These are phyloP conservation scores for Gastrolobium villosum DNA, from an alignment of 306 rosid genomes.

Conservation along the genomic window DNA sequence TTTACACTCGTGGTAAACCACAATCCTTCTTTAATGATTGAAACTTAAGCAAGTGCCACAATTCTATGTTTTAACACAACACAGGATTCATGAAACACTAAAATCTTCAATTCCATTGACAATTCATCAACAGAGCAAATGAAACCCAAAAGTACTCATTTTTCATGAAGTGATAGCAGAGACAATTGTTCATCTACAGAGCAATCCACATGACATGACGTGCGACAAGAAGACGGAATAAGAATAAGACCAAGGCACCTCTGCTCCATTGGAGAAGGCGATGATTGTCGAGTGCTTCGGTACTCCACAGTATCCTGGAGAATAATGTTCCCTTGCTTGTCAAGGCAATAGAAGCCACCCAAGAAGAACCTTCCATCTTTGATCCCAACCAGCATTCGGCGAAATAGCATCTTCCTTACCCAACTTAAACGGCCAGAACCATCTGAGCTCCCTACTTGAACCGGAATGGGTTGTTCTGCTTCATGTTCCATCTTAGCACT, in stretches of 20 bases:
- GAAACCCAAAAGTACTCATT: slow-evolving; percentile 20
- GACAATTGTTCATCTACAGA: slow-evolving; percentile 76
- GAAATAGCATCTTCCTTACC: slow-evolving; percentile 61
- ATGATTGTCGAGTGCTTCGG: slow-evolving; percentile 75
- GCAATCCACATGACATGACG: slow-evolving; percentile 83
- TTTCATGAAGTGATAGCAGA: slow-evolving; percentile 58
- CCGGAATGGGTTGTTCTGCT: slow-evolving; percentile 29
- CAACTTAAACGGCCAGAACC: slow-evolving; percentile 44
- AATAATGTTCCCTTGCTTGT: slow-evolving; percentile 94
- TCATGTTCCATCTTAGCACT: slow-evolving; percentile 54
- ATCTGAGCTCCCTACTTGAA: slow-evolving; percentile 49
- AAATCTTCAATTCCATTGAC: slow-evolving; percentile 32
- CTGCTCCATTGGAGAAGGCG: slow-evolving; percentile 92
- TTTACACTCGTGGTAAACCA: slow-evolving; percentile 12
- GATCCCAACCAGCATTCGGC: slow-evolving; percentile 73
- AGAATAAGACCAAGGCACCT: slow-evolving; percentile 96
- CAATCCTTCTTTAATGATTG: slow-evolving; percentile 13
- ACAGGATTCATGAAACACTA: not conserved
- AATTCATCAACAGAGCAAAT: slow-evolving; percentile 16
- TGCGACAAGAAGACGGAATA: slow-evolving; percentile 80
- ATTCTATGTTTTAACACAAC: not conserved
- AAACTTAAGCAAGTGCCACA: not conserved
- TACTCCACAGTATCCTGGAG: slow-evolving; percentile 95
- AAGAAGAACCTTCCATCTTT: slow-evolving; percentile 84
- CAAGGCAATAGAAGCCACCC: slow-evolving; percentile 88